Base-by-base conservation (phyloP, 257 asterid genomes). In the Nicotiana obtusifolia region DNA sequence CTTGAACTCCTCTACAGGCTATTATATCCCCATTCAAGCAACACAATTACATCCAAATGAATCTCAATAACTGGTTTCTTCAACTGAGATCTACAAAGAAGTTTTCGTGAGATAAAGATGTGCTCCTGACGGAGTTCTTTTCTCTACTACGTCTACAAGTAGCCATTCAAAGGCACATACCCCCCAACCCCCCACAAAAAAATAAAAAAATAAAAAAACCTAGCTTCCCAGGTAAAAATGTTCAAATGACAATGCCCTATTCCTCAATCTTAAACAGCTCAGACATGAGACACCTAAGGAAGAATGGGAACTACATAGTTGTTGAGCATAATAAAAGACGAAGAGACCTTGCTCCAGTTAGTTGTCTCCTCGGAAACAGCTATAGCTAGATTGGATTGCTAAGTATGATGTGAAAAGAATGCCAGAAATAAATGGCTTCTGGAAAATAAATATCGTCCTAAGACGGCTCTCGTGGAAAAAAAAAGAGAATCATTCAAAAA, bases 211-310 rank as follows among this genome's bases (percentile, higher is more conserved):
- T 0, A 52, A 3, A 3, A 52, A 52, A 3, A 13, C 5, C 57
- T 13, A 13, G 59, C 59, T 53, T 53, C 59, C 59, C 59, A 53
- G 6, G 20, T 56, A 73, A 24, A 64, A 73, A 47, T 73, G 24
- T 47, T 73, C 61, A 15, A 47, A 47, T 73, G 24, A 14, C 14
- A 73, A 73, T 24, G 15, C 31, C 79, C 24, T 15, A 71, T 41
- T 47, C 79, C 61, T 73, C 41, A 35, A 73, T 47, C 79, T 73
- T 73, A 47, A 47, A 73, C 24, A 47, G 41, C 79, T 73, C 61
- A 73, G 24, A 47, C 79, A 73, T 73, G 61, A 73, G 24, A 47
- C 79, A 73, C 79, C 15, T 24, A 31, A 22, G 20, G 59, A 26
- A 47, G 41, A 73, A 73, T 3, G 61, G 61, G 14, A 71, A 47